Base-by-base conservation (phyloP, 2,329 filamentous ascomycete species). In the Colletotrichum karsti region DNA sequence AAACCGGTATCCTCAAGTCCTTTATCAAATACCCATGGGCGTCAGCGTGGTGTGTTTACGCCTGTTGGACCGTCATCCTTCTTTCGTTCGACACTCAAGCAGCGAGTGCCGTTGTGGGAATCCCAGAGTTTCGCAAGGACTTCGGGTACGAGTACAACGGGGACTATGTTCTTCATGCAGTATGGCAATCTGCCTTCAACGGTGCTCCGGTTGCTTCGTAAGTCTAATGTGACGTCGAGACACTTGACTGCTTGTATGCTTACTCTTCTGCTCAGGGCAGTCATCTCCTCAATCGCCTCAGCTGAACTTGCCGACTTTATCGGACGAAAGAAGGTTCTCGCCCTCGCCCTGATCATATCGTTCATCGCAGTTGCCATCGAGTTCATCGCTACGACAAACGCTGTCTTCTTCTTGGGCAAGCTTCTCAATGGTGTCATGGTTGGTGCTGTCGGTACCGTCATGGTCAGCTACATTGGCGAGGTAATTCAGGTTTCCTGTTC, bases 161-260 rank as follows among this genome's bases (percentile, higher is more conserved):
- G 2, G 73, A 72, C 61, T 84, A 80, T 72, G 81, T 83, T 7
- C 73, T 84, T 7, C 72, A 78, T 12, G 78, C 80, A 5, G 76
- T 78, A 6, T 84, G 82, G 83, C 81, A 85, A 69, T 77, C 75
- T 24, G 81, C 82, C 4, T 83, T 83, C 65, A 77, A 76, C 53
- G 82, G 80, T 9, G 82, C 75, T 0, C 81, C 81, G 4, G 75
- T 82, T 7, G 81, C 81, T 26, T 74, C 75, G 74, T 76, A 57
- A 71, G 74, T 69, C 7, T n/a, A 3, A 37, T 15, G 37, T 5
- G 6, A 7, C 33, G n/a, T 10, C 20, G 15, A 5, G 7, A 3
- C 8, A 7, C 18, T 28, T 22, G 2, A 44, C 13, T 33, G 18
- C 8, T 50, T 60, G 28, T 30, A 10, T 20, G 6, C 50, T 56